Base-by-base conservation (phyloP, 129 eudicot species). In the Kitagawia praeruptora region DNA sequence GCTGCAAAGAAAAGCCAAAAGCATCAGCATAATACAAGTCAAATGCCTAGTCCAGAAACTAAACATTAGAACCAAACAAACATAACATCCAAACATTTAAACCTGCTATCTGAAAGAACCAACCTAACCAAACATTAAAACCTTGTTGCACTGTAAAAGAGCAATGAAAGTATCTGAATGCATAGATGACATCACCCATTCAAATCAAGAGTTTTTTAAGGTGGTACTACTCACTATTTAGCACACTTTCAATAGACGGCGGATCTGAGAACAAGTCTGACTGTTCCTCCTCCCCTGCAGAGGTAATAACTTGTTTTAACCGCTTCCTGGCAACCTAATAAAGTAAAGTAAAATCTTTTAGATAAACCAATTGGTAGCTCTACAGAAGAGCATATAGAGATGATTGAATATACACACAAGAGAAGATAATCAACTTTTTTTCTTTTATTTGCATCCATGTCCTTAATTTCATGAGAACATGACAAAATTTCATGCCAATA, bases 301-400 rank as follows among this genome's bases (percentile, higher is more conserved):
- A 83, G 80, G 94, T 88, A 85, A 95, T 87, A 82, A 92, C 93
- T 84, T 88, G 92, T 84, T 87, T 88, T 87, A 92, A 80, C 89
- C 93, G 90, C 86, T 88, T 92, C 92, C 85, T 92, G n/a, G 94
- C 88, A 76, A 85, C 96, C 98, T 95, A 86, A 75, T 86, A 80
- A 80, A 85, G 73, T 63, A 75, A 70, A 73, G 77, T 74, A 63
- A 78, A 70, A 78, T 49, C 66, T 81, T 82, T 83, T 70, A 83
- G 84, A 78, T 78, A 78, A 72, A 75, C 80, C 28, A 40, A 54
- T 37, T 75, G 34, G 76, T 51, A 72, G 71, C 38, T 41, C 38
- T 64, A 72, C 42, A 46, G 37, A 76, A 69, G 27, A 0, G 16
- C n/a, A 27, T 2, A 18, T 2, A 73, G 21, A 42, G 49, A 23